Percentiles rank a stretch among this genome's conserved stretches.
phyloP scores from a whole-genome alignment of 106 monocot genomes.

The Hemerocallis citrina region DNA sequence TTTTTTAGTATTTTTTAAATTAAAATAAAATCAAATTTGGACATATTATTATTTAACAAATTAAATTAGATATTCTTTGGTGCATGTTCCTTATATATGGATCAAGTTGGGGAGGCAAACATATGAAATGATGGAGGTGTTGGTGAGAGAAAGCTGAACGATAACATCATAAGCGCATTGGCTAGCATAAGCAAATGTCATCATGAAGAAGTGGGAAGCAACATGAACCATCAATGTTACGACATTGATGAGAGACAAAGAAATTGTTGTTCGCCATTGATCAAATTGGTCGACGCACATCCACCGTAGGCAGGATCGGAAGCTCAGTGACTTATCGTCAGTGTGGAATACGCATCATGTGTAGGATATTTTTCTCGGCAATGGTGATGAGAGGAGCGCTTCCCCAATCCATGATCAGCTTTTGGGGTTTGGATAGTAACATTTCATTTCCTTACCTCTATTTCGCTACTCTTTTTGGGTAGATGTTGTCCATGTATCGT shows the following conservation, averaged over 20 bases:
- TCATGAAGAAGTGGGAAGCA: conserved; percentile 23
- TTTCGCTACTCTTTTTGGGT: too few relatives aligned
- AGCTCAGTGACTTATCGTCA: conserved; percentile 63
- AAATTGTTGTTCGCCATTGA: background rate
- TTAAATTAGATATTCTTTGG: too few relatives aligned
- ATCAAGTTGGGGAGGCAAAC: conserved; percentile 39
- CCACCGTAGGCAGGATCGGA: conserved; percentile 66
- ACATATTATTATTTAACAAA: too few relatives aligned
- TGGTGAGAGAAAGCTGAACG: conserved; percentile 55
- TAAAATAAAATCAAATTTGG: too few relatives aligned
- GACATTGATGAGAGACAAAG: conserved; percentile 51
- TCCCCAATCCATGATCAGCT: too few relatives aligned
- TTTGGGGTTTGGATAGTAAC: too few relatives aligned
- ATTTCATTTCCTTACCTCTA: too few relatives aligned
- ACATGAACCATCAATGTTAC: conserved; percentile 34
- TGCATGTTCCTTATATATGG: conserved; percentile 39
- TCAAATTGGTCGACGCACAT: conserved; percentile 59
- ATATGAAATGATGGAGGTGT: conserved; percentile 40
- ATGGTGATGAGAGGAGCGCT: too few relatives aligned
- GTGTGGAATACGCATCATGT: conserved; percentile 31
- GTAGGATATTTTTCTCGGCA: too few relatives aligned
- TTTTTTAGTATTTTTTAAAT: too few relatives aligned
- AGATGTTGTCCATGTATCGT: too few relatives aligned
- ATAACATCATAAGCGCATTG: conserved; percentile 39
- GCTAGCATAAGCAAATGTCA: conserved; percentile 4